Conservation (phyloP, 2,329 filamentous ascomycete genomes). For the Lachnellula cervina region DNA sequence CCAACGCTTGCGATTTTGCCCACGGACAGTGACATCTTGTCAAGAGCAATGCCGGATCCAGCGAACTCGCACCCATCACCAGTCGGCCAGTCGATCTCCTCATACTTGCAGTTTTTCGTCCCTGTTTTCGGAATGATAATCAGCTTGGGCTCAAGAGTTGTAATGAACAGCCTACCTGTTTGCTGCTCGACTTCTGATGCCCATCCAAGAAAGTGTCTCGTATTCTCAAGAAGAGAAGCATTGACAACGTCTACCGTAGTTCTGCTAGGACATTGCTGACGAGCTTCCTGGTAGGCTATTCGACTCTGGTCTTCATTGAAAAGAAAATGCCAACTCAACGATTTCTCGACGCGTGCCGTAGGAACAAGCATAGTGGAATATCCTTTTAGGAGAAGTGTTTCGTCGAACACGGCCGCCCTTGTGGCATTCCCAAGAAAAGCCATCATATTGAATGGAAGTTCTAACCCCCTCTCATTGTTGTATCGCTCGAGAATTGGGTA, state of each 20-base stretch:
- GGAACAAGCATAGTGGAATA: slow-evolving; percentile 6
- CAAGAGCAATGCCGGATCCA: background rate
- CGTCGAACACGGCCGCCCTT: background rate
- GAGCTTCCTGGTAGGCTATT: background rate
- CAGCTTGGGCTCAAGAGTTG: no score
- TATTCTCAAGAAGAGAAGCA: background rate
- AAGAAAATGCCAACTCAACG: slow-evolving; percentile 1
- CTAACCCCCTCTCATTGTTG: slow-evolving; percentile 12
- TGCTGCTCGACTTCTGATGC: no score
- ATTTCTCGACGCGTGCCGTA: background rate
- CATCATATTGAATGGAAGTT: slow-evolving; percentile 25
- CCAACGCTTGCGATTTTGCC: background rate
- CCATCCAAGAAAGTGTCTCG: no score
- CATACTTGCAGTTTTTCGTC: no score
- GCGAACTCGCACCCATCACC: background rate
- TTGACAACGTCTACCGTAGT: background rate
- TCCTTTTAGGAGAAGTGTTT: slow-evolving; percentile 3
- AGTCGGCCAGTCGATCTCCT: no score
- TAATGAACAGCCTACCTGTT: no score
- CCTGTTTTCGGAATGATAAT: no score
- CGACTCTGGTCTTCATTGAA: background rate
- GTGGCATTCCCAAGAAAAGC: slow-evolving; percentile 13
- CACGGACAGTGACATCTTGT: background rate
- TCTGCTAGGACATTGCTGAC: background rate
- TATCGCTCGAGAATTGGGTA: slow-evolving; percentile 13